Conservation (phyloP, 2,329 filamentous ascomycete species). For the Dothideomycetes sp. region DNA sequence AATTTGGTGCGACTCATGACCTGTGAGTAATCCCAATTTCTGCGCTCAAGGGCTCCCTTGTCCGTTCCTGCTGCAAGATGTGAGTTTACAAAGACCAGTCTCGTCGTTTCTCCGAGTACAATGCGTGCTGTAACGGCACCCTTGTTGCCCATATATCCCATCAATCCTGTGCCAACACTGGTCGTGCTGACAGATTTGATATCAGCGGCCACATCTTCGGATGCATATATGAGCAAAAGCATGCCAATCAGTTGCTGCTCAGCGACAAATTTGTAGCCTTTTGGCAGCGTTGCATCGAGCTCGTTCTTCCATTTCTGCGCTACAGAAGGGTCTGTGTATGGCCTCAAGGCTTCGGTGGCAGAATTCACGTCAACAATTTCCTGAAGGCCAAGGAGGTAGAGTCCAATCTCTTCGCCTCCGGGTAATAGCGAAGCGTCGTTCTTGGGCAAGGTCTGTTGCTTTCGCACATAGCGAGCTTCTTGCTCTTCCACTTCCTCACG, state of each 20-base stretch:
- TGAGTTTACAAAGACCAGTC: constrained; percentile 81
- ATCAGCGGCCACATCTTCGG: constrained; percentile 62
- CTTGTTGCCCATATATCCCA: constrained; percentile 95
- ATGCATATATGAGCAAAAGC: constrained; percentile 75
- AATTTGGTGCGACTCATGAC: constrained; percentile 70
- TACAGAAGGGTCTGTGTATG: constrained; percentile 63
- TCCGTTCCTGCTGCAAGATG: constrained; percentile 85
- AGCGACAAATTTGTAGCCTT: constrained; percentile 65
- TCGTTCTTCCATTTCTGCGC: constrained; percentile 74
- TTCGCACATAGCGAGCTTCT: constrained; percentile 37
- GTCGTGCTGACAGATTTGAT: constrained; percentile 75
- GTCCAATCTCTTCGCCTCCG: constrained; percentile 61
- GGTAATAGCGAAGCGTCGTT: constrained; percentile 40
- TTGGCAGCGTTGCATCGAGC: constrained; percentile 62
- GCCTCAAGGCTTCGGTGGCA: constrained; percentile 66
- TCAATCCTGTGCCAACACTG: constrained; percentile 76
- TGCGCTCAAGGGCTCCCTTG: constrained; percentile 64
- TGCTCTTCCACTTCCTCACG: constrained; percentile 39
- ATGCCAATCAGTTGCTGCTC: constrained; percentile 82
- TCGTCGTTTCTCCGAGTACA: constrained; percentile 80
- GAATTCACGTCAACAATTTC: constrained; percentile 83
- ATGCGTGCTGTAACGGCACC: constrained; percentile 76
- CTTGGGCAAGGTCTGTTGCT: constrained; percentile 35
- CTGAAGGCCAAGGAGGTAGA: constrained; percentile 86
- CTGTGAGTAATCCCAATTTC: constrained; percentile 83